phyloP scores from a whole-genome alignment of 1,284 basidiomycete genomes.

The Marasmius fiardii region DNA sequence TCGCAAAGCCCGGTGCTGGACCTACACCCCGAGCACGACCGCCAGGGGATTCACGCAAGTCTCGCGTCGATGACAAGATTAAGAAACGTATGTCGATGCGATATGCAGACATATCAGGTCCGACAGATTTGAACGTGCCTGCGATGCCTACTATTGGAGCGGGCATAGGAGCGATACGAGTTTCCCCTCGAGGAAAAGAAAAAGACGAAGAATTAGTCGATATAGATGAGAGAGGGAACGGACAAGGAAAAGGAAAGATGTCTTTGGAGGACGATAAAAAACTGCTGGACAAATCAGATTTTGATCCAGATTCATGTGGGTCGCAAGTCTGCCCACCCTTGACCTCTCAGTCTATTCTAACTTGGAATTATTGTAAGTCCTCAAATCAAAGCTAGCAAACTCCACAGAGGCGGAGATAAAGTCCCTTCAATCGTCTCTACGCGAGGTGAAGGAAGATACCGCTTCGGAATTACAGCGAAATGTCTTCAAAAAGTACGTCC shows the following conservation, averaged over 20 bases:
- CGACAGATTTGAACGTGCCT: slow-evolving; percentile 50
- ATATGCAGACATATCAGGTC: slow-evolving; percentile 78
- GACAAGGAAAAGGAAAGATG: slow-evolving; percentile 28
- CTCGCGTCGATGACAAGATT: slow-evolving; percentile 85
- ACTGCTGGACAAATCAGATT: slow-evolving; percentile 69
- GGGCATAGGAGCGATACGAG: slow-evolving; percentile 23
- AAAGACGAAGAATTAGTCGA: slow-evolving; percentile 24
- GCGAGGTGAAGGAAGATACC: slow-evolving; percentile 60
- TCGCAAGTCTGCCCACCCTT: slow-evolving; percentile 13
- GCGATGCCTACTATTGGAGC: slow-evolving; percentile 52
- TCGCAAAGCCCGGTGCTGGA: slow-evolving; percentile 33
- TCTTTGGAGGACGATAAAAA: slow-evolving; percentile 58
- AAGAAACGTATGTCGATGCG: slow-evolving; percentile 91
- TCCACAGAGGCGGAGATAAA: slow-evolving; percentile 78
- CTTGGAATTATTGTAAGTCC: slow-evolving; percentile 53
- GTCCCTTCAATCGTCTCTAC: slow-evolving; percentile 69
- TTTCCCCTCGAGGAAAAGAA: slow-evolving; percentile 23
- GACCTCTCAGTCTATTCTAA: slow-evolving; percentile 6
- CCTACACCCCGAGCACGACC: slow-evolving; percentile 10
- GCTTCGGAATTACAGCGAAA: slow-evolving; percentile 74
- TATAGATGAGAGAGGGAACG: slow-evolving; percentile 33
- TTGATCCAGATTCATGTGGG: slow-evolving; percentile 82
- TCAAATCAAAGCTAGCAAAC: slow-evolving; percentile 74
- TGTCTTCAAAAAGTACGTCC: slow-evolving; percentile 86
- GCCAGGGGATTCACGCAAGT: slow-evolving; percentile 22